Evolutionary conservation across 202 grass and related monocot species (phyloP), one percentile per base, ranked within the genome.

Genomic region (Schoenoplectus tabernaemontani): DNA sequence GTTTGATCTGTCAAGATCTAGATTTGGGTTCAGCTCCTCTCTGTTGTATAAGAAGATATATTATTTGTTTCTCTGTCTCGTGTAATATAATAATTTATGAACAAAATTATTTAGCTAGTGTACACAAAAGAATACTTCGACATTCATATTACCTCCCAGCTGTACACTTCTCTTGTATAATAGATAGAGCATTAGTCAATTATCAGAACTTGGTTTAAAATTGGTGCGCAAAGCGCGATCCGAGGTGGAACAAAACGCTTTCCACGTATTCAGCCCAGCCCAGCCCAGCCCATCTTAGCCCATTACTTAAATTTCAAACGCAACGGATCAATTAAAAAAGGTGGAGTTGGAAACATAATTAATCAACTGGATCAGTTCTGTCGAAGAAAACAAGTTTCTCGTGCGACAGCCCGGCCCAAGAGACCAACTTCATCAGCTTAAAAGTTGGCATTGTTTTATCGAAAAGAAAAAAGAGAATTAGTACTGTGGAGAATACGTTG

Each of bases 1-100:
- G 72, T 91, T 96, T 74, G 93, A 93, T 57, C 71, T 93, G 77
- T 73, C 72, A 20, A 57, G 53, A 44, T 89, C 86, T 24, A 84
- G 85, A 71, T 71, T 96, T 34, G 93, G 93, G 19, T 96, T 96
- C 87, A 91, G 86, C 44, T 87, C 86, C 3, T 88, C 90, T 23
- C 88, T 96, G 19, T 30, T 85, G 36, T 37, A 4, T 37, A 37
- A n/a, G n/a, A n/a, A n/a, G n/a, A n/a, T n/a, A n/a, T n/a, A n/a
- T n/a, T n/a, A n/a, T n/a, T n/a, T n/a, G n/a, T n/a, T n/a, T n/a
- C n/a, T n/a, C n/a, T 37, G 2, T 37, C 3, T 37, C 4, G 2
- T 37, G 36, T 37, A 37, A n/a, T n/a, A n/a, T n/a, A n/a, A n/a
- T n/a, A n/a, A n/a, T n/a, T n/a, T n/a, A n/a, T n/a, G n/a, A n/a